Evolutionary conservation across 352 stramenopile genomes (phyloP).

Genomic region (Blastocystis sp.): DNA sequence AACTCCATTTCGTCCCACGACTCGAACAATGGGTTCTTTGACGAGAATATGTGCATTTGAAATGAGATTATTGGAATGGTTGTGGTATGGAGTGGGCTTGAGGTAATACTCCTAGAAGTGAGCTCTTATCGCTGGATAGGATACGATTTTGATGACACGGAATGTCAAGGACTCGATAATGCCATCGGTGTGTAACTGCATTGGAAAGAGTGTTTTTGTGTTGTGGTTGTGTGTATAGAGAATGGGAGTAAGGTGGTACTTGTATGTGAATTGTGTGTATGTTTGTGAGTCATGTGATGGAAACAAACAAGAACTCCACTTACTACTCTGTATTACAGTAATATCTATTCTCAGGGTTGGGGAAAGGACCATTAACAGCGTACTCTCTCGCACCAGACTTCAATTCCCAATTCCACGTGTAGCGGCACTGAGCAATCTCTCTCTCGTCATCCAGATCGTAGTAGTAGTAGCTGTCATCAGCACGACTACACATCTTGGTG

Average conservation of each 20-base stretch:
- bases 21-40: slow-evolving; percentile 37
- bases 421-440: too few relatives aligned
- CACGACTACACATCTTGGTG: too few relatives aligned
- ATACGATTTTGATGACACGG: background rate
- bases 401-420: too few relatives aligned
- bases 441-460: too few relatives aligned
- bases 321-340: too few relatives aligned
- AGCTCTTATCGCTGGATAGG: background rate
- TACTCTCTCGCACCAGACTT: too few relatives aligned
- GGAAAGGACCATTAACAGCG: too few relatives aligned
- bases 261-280: background rate
- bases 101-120: background rate
- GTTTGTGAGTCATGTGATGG: background rate
- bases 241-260: background rate
- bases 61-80: background rate
- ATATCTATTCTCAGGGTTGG: too few relatives aligned
- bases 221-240: background rate
- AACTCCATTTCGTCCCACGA: slow-evolving; percentile 13
- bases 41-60: background rate
- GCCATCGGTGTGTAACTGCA: background rate
- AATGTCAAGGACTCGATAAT: background rate
- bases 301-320: too few relatives aligned
- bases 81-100: background rate
- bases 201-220: background rate
- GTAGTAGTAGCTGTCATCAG: too few relatives aligned